Evolutionary conservation across 306 rosid genomes (phyloP).

Genomic region (Casuarina equisetifolia): DNA sequence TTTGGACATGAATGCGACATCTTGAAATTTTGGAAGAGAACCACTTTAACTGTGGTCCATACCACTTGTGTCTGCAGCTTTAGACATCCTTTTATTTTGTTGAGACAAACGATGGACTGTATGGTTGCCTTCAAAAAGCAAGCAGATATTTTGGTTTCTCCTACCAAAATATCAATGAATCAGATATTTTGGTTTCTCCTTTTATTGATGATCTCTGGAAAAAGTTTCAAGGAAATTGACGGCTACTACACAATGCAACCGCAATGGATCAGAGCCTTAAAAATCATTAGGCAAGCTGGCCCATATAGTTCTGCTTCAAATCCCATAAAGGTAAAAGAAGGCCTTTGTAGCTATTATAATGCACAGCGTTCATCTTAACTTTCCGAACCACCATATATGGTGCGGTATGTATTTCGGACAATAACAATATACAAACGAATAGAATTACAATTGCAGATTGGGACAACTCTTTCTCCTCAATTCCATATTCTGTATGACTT

Average conservation of each 20-base stretch:
- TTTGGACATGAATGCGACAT: no score
- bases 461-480: background rate
- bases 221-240: background rate
- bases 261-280: background rate
- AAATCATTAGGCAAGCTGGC: background rate
- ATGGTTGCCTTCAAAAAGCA: slow-evolving; percentile 21
- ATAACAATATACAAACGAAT: slow-evolving; percentile 37
- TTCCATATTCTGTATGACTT: slow-evolving; percentile 30
- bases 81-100: background rate
- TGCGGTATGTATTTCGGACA: slow-evolving; percentile 29
- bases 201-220: background rate
- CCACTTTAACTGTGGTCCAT: slow-evolving; percentile 34
- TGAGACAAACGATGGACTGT: background rate
- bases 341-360: slow-evolving; percentile 13
- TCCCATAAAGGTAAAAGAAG: background rate
- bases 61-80: background rate
- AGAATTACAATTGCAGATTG: slow-evolving; percentile 53
- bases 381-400: slow-evolving; percentile 26
- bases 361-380: slow-evolving; percentile 9
- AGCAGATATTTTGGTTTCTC: slow-evolving; percentile 34
- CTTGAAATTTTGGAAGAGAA: background rate
- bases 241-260: background rate
- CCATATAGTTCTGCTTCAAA: background rate
- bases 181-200: background rate
- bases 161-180: slow-evolving; percentile 24